Percentiles rank a stretch among this genome's conserved stretches.
Conservation (phyloP, 2,329 filamentous ascomycete genomes). For the Colletotrichum caudatum region DNA sequence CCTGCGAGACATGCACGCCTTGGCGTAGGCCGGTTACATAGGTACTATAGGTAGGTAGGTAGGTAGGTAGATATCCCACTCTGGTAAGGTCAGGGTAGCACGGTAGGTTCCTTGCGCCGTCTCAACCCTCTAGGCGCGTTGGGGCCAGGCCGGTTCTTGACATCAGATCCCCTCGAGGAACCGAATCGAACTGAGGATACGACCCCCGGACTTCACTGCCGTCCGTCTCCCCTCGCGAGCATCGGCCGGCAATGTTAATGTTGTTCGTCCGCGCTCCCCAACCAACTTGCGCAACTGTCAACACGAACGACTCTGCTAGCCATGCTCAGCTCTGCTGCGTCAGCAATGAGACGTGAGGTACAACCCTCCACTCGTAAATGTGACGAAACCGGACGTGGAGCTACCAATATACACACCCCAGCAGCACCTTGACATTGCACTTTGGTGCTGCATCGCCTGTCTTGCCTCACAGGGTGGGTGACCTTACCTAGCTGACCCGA, state of each 20-base stretch:
- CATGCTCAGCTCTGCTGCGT: neutral
- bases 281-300: neutral
- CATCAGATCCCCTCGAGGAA: neutral
- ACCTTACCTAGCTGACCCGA: slow-evolving; percentile 10
- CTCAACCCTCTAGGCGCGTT: neutral
- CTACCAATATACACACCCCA: neutral
- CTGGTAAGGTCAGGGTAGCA: neutral
- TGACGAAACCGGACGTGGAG: neutral
- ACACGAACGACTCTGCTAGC: neutral
- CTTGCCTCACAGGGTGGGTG: neutral
- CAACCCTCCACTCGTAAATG: neutral
- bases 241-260: neutral
- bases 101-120: neutral
- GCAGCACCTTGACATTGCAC: neutral
- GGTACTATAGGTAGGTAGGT: too few relatives aligned
- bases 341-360: neutral
- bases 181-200: neutral
- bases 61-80: neutral
- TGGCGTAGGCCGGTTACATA: neutral
- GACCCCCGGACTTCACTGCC: neutral
- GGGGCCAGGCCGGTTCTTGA: neutral
- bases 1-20: slow-evolving; percentile 5
- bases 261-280: too few relatives aligned
- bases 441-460: neutral
- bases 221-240: neutral